Base-by-base conservation (phyloP, 225 moss, liverwort and hornwort genomes). In the Polytrichum commune region DNA sequence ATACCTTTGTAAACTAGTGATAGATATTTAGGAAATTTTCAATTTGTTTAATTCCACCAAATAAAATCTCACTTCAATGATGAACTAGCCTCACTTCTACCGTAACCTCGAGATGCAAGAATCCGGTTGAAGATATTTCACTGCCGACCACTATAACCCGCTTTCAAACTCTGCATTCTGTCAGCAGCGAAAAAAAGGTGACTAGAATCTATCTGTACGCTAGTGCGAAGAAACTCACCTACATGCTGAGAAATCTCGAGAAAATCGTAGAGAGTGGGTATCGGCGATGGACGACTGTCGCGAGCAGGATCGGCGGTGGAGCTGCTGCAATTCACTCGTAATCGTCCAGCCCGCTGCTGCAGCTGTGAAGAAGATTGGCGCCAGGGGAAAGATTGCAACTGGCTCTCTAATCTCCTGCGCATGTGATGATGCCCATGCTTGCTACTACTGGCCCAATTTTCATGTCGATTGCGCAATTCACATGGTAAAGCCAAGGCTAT, bases 161-260 rank as follows among this genome's bases (percentile, higher is more conserved):
- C 63, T 25, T 63, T 28, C 63, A 63, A 63, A 63, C 18, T 25
- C 63, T 29, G 18, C 18, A 63, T 30, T 30, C 30, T 30, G 5
- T 25, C 63, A 29, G 18, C 18, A 63, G 5, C 7, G 6, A n/a
- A 1, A 19, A 32, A 7, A 7, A 65, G 18, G 35, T 63, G 30
- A 65, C 10, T 46, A 3, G 16, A 46, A 46, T 46, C 46, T 46
- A 46, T 46, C 0, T 46, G 16, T 46, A 46, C 13, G 46, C 13
- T 46, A 46, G 46, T 13, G 46, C 46, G 4, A 16, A 46, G 61
- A 56, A 18, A 66, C 86, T 77, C 70, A 83, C 86, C 86, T 67
- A 86, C 86, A 71, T 86, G 86, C 53, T 83, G 86, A 73, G 82
- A 71, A 78, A 86, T 62, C 73, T 83, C 86, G 19, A 86, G 86